Evolutionary conservation across 2,329 filamentous ascomycete genomes (phyloP).

Genomic region (Boeremia exigua): DNA sequence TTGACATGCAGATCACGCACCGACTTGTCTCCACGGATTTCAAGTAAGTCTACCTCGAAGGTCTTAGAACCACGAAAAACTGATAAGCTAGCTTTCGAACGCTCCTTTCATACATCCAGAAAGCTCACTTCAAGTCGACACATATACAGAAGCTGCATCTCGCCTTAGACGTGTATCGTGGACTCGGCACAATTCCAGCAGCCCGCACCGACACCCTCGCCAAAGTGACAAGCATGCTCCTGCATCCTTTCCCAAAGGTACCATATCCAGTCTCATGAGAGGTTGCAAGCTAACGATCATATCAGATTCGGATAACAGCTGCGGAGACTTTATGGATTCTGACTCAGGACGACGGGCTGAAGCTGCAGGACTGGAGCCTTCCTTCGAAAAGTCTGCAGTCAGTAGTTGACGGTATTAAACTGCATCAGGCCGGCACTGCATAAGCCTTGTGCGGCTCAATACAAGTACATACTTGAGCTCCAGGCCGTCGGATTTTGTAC

Average conservation of each 20-base stretch:
- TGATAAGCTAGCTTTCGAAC: conserved; percentile 55
- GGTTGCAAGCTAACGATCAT: neutral
- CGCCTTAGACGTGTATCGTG: conserved; percentile 79
- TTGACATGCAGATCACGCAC: conserved; percentile 54
- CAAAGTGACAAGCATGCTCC: conserved; percentile 74
- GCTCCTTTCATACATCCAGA: conserved; percentile 75
- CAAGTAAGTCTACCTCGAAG: conserved; percentile 55
- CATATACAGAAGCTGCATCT: conserved; percentile 83
- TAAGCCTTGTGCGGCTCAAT: conserved; percentile 1
- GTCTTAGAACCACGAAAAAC: neutral
- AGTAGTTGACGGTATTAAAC: conserved; percentile 35
- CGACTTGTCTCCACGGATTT: conserved; percentile 52
- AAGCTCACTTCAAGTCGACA: conserved; percentile 80
- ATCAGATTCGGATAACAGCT: conserved; percentile 44
- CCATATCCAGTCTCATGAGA: neutral
- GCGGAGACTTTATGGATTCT: conserved; percentile 51
- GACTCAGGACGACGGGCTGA: conserved; percentile 44
- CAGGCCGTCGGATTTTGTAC: neutral
- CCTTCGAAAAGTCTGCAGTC: conserved; percentile 41
- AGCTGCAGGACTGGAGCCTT: conserved; percentile 45
- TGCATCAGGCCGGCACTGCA: neutral
- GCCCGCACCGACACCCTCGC: conserved; percentile 64
- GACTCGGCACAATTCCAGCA: conserved; percentile 63
- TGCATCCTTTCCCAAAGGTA: conserved; percentile 83
- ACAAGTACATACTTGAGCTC: neutral